Base-by-base conservation (phyloP, 2,329 filamentous ascomycete genomes). In the Sporothrix protearum region DNA sequence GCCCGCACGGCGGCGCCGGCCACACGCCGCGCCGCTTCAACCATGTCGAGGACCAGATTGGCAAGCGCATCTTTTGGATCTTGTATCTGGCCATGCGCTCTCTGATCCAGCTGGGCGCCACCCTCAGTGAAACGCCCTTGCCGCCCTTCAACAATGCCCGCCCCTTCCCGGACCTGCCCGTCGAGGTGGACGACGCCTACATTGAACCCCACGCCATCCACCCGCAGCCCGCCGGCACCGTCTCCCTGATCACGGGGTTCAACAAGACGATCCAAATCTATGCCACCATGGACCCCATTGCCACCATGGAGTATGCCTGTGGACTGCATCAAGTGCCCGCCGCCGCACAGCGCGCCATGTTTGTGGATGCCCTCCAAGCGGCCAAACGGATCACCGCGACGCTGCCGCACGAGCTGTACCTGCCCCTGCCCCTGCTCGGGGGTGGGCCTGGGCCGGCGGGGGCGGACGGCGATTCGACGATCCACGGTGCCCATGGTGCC, bases 11-110 rank as follows among this genome's bases (percentile, higher is more conserved):
- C 7, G 12, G 49, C 7, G 12, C 63, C 5, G 64, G 45, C 28
- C 1, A 14, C 33, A 42, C 14, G 16, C 39, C 28, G 9, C 80
- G 83, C 57, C 59, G 28, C 16, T 49, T 72, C 82, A 90, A 92
- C 76, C 89, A 91, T 66, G 86, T 94, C 68, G 89, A 90, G 77
- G 88, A 90, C 76, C 90, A 94, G 79, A 86, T 92, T 63, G 88
- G 91, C 63, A 91, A 92, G 78, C 87, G 91, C 74, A 89, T 97
- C 53, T 97, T 96, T 79, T 97, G 94, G 90, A 90, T 92, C 28
- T 85, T 94, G 75, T 89, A 96, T 73, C 87, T 94, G 5, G 90
- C 90, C 45, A 87, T 92, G 73, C 86, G 90, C 73, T 92, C 92
- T 0, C 88, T 96, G 79, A 87, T 91, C 71, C 93, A 97, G 78